Conservation (phyloP, 2,329 filamentous ascomycete species). For the Colletotrichum higginsianum region DNA sequence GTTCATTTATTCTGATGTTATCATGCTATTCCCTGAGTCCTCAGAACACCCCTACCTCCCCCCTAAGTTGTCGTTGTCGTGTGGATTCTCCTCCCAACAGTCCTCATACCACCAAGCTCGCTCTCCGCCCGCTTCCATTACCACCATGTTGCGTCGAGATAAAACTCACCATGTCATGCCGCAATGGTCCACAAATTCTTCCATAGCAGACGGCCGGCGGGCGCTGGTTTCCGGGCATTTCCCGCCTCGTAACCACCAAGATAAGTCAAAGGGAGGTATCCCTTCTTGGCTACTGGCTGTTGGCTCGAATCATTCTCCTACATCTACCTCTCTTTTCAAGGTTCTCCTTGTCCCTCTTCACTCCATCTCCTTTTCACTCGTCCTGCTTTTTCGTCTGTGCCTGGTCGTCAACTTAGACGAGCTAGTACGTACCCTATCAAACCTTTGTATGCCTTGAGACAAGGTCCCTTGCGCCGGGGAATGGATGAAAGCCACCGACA, state of each 20-base stretch:
- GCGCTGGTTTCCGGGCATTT: not conserved
- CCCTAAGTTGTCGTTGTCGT: not conserved
- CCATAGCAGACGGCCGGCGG: not conserved
- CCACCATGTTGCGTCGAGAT: not conserved
- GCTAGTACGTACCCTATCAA: not conserved
- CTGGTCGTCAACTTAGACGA: constrained; percentile 10
- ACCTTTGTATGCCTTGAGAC: not conserved
- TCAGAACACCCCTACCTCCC: not conserved
- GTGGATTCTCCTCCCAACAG: not conserved
- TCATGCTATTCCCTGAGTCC: too few species aligned
- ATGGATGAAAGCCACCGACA: constrained; percentile 2
- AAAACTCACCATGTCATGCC: not conserved
- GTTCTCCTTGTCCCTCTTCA: not conserved
- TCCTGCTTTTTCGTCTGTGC: too few species aligned
- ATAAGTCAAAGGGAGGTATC: not conserved
- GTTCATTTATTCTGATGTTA: not conserved
- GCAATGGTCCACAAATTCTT: not conserved
- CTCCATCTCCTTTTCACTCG: not conserved
- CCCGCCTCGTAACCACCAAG: not conserved
- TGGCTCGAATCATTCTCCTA: not conserved
- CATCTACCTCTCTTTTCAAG: not conserved
- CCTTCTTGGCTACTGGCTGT: not conserved
- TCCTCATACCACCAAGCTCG: not conserved
- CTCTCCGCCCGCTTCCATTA: too few species aligned
- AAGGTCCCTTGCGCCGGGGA: not conserved